phyloP scores from a whole-genome alignment of 1,284 basidiomycete species.

The Wolfiporia cocos region DNA sequence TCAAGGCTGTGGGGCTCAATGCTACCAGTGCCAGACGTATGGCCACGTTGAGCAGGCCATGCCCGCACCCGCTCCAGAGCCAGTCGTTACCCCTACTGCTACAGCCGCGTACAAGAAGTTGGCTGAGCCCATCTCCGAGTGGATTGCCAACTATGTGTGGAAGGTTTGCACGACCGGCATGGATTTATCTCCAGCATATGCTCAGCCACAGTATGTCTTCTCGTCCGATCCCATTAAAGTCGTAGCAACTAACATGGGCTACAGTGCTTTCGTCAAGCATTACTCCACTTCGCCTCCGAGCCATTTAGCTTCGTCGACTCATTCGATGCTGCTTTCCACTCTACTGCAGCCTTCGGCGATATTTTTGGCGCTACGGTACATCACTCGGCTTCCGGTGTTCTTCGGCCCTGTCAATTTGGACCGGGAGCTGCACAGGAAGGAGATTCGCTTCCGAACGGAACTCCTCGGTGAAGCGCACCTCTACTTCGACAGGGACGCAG shows the following conservation, averaged over 20 bases:
- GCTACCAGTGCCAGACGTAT: slow-evolving; percentile 23
- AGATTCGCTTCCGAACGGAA: slow-evolving; percentile 54
- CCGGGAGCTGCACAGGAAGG: slow-evolving; percentile 34
- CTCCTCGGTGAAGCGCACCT: slow-evolving; percentile 46
- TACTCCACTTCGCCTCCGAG: slow-evolving; percentile 43
- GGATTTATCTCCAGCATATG: slow-evolving; percentile 39
- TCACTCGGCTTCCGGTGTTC: slow-evolving; percentile 71
- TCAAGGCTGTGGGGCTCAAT: slow-evolving; percentile 20
- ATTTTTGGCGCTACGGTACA: slow-evolving; percentile 79
- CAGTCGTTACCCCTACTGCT: slow-evolving; percentile 43
- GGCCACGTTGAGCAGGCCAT: slow-evolving; percentile 13
- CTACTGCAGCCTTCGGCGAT: slow-evolving; percentile 77
- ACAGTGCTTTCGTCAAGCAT: slow-evolving; percentile 28
- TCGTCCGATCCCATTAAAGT: not conserved
- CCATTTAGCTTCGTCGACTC: slow-evolving; percentile 57
- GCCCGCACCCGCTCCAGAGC: slow-evolving; percentile 28
- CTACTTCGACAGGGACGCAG: slow-evolving; percentile 42
- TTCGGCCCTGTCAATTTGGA: slow-evolving; percentile 40
- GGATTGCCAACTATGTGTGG: slow-evolving; percentile 75
- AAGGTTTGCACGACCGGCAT: slow-evolving; percentile 67
- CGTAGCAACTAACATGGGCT: no score
- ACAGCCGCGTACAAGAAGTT: slow-evolving; percentile 62
- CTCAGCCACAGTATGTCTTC: slow-evolving; percentile 25
- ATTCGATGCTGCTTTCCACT: slow-evolving; percentile 71
- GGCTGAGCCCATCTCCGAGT: slow-evolving; percentile 68